Conservation (phyloP, 208 protist species). For the Leishmania tropica region DNA sequence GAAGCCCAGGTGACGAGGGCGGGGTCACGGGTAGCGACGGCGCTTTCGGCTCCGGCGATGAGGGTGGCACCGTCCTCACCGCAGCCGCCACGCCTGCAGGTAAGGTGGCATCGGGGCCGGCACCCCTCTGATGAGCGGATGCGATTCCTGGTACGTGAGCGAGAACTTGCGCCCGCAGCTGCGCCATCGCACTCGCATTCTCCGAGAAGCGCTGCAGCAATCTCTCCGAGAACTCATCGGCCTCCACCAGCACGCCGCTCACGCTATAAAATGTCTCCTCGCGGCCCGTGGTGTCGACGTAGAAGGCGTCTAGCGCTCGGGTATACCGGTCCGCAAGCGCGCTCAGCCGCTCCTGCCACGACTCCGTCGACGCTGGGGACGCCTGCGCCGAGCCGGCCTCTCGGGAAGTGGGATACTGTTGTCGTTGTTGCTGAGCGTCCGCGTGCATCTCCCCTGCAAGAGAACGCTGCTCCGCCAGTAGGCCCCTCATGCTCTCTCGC, state of each 20-base stretch:
- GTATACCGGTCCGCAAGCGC: slow-evolving; percentile 35
- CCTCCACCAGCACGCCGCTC: slow-evolving; percentile 37
- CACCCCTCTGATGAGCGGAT: not conserved
- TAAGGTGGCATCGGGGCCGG: not conserved
- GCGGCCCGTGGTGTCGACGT: slow-evolving; percentile 28
- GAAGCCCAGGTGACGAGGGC: not conserved
- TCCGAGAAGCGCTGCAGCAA: slow-evolving; percentile 35
- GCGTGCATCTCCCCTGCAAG: slow-evolving; percentile 25
- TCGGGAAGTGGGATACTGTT: not conserved
- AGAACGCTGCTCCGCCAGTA: slow-evolving; percentile 29
- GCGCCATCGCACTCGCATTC: slow-evolving; percentile 26
- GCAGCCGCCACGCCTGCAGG: not conserved
- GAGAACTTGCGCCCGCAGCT: slow-evolving; percentile 2
- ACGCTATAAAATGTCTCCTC: slow-evolving; percentile 37
- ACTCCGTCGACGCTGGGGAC: not conserved
- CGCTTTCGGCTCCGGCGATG: too few species aligned
- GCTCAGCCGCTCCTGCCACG: slow-evolving; percentile 18
- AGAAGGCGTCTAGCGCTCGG: slow-evolving; percentile 35
- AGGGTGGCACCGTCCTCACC: not conserved
- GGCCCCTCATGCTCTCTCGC: slow-evolving; percentile 25
- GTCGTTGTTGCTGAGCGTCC: not conserved
- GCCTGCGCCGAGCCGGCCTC: not conserved
- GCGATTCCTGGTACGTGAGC: not conserved
- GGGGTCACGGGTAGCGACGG: not conserved
- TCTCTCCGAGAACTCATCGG: slow-evolving; percentile 40